These are phyloP conservation scores for Colletotrichum godetiae DNA, from an alignment of 2,329 filamentous ascomycete genomes.

Conservation along the genomic window DNA sequence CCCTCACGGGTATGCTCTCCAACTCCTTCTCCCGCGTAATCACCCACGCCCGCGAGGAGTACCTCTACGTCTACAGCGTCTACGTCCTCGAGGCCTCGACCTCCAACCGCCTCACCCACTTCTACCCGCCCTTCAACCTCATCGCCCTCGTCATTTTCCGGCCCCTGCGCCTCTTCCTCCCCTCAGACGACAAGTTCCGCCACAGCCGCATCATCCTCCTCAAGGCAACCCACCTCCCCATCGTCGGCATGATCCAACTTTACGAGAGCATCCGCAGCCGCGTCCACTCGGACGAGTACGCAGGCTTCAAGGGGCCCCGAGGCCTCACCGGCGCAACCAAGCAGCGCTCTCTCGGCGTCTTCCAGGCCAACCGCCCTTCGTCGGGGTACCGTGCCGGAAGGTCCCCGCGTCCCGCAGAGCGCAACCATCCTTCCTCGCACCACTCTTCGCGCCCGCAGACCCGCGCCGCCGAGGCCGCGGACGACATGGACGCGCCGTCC, in stretches of 20 bases:
- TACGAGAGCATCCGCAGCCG: slow-evolving; percentile 68
- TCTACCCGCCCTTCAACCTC: slow-evolving; percentile 79
- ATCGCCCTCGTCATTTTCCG: slow-evolving; percentile 78
- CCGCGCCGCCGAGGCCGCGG: slow-evolving; percentile 46
- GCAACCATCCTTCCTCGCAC: neutral
- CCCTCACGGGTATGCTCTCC: slow-evolving; percentile 80
- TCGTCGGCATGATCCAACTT: slow-evolving; percentile 75
- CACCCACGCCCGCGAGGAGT: slow-evolving; percentile 76
- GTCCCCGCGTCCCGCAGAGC: slow-evolving; percentile 35
- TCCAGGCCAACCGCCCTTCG: slow-evolving; percentile 38
- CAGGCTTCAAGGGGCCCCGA: slow-evolving; percentile 60
- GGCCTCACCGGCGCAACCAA: slow-evolving; percentile 39
- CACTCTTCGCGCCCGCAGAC: slow-evolving; percentile 32
- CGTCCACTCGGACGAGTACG: slow-evolving; percentile 54
- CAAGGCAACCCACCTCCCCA: slow-evolving; percentile 72
- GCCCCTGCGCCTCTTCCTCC: slow-evolving; percentile 76
- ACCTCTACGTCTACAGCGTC: slow-evolving; percentile 79
- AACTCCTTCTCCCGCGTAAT: slow-evolving; percentile 78
- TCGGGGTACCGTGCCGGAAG: slow-evolving; percentile 40
- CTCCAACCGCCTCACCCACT: slow-evolving; percentile 75
- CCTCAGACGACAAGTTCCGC: slow-evolving; percentile 72
- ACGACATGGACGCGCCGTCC: slow-evolving; percentile 49
- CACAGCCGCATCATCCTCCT: slow-evolving; percentile 70
- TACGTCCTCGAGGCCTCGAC: slow-evolving; percentile 76
- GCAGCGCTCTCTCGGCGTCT: slow-evolving; percentile 37